phyloP scores from a whole-genome alignment of 208 protist species.

The Herpetomonas samuelpessoai region DNA sequence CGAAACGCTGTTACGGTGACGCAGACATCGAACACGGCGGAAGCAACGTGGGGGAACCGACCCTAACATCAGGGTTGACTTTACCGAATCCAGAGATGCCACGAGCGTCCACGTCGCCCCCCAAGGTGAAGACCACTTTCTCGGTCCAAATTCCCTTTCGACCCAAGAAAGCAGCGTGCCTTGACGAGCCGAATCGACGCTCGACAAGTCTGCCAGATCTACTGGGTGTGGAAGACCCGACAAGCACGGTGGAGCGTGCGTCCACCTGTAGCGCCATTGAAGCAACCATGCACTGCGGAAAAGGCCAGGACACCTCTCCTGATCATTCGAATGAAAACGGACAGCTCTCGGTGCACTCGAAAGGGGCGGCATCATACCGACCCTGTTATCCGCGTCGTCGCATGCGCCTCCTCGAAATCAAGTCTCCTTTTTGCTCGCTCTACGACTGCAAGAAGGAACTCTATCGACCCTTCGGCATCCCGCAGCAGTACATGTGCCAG shows the following conservation, averaged over 20 bases:
- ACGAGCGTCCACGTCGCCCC: background rate
- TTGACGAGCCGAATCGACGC: background rate
- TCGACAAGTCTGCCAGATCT: background rate
- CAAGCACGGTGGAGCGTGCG: background rate
- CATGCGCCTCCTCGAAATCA: constrained; percentile 81
- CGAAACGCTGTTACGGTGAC: background rate
- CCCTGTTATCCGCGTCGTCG: background rate
- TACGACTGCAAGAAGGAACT: constrained; percentile 50
- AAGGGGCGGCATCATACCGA: background rate
- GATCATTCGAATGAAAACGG: background rate
- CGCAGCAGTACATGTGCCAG: constrained; percentile 84
- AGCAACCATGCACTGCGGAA: background rate
- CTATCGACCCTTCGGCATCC: constrained; percentile 76
- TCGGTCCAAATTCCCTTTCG: background rate
- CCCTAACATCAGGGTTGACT: background rate
- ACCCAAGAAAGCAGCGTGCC: too few relatives aligned
- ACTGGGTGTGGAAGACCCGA: background rate
- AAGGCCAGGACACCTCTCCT: too few relatives aligned
- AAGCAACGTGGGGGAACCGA: background rate
- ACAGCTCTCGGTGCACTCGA: background rate
- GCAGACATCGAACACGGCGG: background rate
- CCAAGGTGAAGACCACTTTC: background rate
- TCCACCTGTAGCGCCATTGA: too few relatives aligned
- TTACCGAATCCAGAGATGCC: too few relatives aligned
- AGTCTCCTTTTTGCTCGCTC: constrained; percentile 70